Evolutionary conservation across 2,329 filamentous ascomycete genomes (phyloP), one percentile per base, ranked within the genome.

Genomic region (Stemphylium beticola): DNA sequence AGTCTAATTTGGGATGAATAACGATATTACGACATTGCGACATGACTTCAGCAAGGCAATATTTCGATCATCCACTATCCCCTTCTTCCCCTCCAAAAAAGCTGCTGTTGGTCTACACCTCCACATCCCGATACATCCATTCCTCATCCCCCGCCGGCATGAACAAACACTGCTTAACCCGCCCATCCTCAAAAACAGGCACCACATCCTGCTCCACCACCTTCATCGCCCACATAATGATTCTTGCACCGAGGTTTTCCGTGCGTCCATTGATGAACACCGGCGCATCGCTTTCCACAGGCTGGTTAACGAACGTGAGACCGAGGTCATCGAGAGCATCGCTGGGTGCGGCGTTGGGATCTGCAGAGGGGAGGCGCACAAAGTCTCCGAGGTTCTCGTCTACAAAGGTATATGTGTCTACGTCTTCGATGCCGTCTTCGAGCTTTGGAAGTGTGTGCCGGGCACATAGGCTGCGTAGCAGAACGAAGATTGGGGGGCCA

Each of bases 161-260:
- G 15, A 49, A 62, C 49, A 67, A 31, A 43, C 51, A 65, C 18
- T 44, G 56, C n/a, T 51, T 53, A 26, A 45, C 20, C 3, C 18
- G 17, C 0, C 37, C 45, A 14, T 49, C 34, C 10, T 58, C 60
- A 12, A 50, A 22, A 3, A 62, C 49, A 8, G 53, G 38, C 17
- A 66, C 22, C 5, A 59, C 48, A 41, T 64, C 64, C 10, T 31
- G 53, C 8, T 62, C 57, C 11, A 48, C 66, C 22, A 69, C 62
- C n/a, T 49, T 44, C 58, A 67, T 65, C 0, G 55, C 67, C 68
- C 68, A 72, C 55, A 66, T 66, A 2, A 66, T 20, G 10, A 67
- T 32, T 40, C 62, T 60, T 0, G 57, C 64, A 1, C 64, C 57
- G 9, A 67, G 26, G 12, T 64, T 57, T 46, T 65, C 60, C 3